These are phyloP conservation scores for Claviceps africana DNA, from an alignment of 2,329 filamentous ascomycete genomes.

Conservation along the genomic window DNA sequence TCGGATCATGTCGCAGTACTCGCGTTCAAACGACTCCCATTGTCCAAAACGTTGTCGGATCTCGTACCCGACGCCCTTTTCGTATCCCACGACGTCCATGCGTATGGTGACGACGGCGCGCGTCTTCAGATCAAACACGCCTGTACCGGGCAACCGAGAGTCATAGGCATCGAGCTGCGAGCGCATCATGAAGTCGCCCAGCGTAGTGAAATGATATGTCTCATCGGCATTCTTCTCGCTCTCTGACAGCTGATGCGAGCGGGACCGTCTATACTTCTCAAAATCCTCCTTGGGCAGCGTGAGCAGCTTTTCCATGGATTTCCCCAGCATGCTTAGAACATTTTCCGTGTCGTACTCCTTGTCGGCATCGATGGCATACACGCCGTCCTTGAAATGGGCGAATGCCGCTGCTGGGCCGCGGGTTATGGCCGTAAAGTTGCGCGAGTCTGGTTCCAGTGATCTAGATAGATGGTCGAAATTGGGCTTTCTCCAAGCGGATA, in stretches of 20 bases:
- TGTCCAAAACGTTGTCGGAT: slow-evolving; percentile 61
- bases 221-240: slow-evolving; percentile 61
- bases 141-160: slow-evolving; percentile 69
- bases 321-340: slow-evolving; percentile 80
- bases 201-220: slow-evolving; percentile 73
- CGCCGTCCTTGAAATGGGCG: slow-evolving; percentile 65
- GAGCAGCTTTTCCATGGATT: slow-evolving; percentile 91
- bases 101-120: slow-evolving; percentile 82
- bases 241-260: slow-evolving; percentile 54
- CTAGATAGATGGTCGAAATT: slow-evolving; percentile 54
- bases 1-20: slow-evolving; percentile 94
- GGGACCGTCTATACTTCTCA: slow-evolving; percentile 63
- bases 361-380: slow-evolving; percentile 90
- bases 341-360: slow-evolving; percentile 80
- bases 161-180: slow-evolving; percentile 91
- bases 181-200: slow-evolving; percentile 82
- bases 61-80: slow-evolving; percentile 74
- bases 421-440: slow-evolving; percentile 57
- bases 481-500: slow-evolving; percentile 70
- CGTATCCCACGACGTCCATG: slow-evolving; percentile 63
- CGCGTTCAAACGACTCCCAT: slow-evolving; percentile 86
- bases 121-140: slow-evolving; percentile 94
- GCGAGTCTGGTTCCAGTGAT: slow-evolving; percentile 46
- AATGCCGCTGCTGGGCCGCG: slow-evolving; percentile 69
- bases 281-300: slow-evolving; percentile 72